Conservation (phyloP, 2,329 filamentous ascomycete species). For the Thermothelomyces thermophilus region DNA sequence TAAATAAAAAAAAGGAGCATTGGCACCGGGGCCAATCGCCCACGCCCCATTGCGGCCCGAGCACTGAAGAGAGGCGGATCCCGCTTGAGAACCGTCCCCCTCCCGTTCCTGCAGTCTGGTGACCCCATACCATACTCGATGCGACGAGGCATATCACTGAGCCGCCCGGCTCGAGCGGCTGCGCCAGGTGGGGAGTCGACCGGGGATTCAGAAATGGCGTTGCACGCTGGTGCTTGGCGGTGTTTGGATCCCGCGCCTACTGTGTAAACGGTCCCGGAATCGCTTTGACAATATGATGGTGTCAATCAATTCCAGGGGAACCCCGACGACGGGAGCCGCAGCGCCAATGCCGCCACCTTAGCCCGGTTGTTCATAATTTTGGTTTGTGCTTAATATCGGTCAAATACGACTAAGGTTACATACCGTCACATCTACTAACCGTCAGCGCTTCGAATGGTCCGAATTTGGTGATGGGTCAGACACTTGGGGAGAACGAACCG, state of each 20-base stretch:
- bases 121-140: constrained; percentile 4
- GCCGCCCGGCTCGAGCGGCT: constrained; percentile 24
- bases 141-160: constrained; percentile 13
- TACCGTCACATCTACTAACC: constrained; percentile 54
- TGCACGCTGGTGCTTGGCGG: constrained; percentile 25
- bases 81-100: constrained; percentile 26
- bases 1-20: constrained; percentile 3
- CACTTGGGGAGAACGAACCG: constrained; percentile 38
- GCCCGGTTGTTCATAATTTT: constrained; percentile 20
- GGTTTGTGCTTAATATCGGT: constrained; percentile 18
- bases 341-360: constrained; percentile 18
- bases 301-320: constrained; percentile 25
- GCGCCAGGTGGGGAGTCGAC: constrained; percentile 18
- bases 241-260: constrained; percentile 25
- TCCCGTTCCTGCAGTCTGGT: constrained; percentile 23
- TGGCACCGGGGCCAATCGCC: neutral
- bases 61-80: constrained; percentile 17
- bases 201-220: constrained; percentile 21
- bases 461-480: neutral
- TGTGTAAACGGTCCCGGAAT: constrained; percentile 25
- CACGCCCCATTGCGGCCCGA: constrained; percentile 15
- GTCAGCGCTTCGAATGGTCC: constrained; percentile 30
- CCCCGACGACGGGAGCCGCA: constrained; percentile 22
- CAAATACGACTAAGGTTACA: constrained; percentile 32
- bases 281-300: constrained; percentile 25